phyloP scores from a whole-genome alignment of 176 grass and related monocot species.

The Alopecurus myosuroides region DNA sequence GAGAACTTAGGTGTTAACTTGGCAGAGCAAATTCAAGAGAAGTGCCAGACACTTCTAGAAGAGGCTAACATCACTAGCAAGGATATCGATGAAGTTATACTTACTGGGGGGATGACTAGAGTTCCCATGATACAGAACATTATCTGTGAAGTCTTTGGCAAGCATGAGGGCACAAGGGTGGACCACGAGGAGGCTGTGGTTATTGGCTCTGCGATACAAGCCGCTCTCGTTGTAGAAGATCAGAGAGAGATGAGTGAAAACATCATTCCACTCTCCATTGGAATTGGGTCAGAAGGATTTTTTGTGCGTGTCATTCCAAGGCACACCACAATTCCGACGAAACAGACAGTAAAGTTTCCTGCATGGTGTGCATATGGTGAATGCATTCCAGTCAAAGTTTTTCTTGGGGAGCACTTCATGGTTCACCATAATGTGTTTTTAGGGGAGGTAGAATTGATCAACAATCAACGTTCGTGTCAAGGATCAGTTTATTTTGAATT shows the following conservation, averaged over 20 bases:
- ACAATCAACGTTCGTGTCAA: not conserved
- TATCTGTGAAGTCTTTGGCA: not conserved
- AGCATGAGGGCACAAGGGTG: not conserved
- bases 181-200: constrained; percentile 16
- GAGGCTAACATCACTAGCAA: not conserved
- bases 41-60: not conserved
- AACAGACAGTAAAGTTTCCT: not conserved
- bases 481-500: not conserved
- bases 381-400: not conserved
- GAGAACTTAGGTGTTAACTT: not conserved
- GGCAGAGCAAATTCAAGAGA: not conserved
- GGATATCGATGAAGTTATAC: not conserved
- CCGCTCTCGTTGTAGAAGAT: not conserved
- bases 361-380: not conserved
- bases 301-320: not conserved
- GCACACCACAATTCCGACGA: not conserved
- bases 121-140: not conserved
- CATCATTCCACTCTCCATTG: not conserved
- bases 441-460: not conserved
- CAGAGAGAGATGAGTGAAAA: not conserved
- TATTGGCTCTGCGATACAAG: not conserved
- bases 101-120: not conserved
- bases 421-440: not conserved
- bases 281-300: not conserved
- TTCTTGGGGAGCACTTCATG: not conserved